These are phyloP conservation scores for Plenodomus biglobosus DNA, from an alignment of 2,329 filamentous ascomycete genomes.

Conservation along the genomic window DNA sequence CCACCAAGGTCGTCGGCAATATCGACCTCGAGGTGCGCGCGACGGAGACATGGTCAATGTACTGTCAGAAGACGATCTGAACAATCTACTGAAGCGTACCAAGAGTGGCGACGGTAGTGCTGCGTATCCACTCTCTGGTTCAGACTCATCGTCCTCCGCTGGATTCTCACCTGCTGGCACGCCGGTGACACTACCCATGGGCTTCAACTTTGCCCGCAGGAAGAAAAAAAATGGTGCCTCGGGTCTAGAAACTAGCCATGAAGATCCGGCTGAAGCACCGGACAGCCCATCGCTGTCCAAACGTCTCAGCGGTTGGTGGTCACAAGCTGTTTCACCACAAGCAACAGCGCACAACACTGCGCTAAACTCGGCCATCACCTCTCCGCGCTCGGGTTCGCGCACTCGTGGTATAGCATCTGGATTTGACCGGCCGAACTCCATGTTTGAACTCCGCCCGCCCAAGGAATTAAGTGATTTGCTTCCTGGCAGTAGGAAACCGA, in stretches of 20 bases:
- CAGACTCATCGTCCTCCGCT: constrained; percentile 35
- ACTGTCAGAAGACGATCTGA: constrained; percentile 52
- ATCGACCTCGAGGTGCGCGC: constrained; percentile 34
- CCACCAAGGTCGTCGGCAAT: constrained; percentile 56
- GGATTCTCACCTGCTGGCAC: constrained; percentile 30
- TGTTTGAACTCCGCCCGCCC: constrained; percentile 42
- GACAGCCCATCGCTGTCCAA: constrained; percentile 35
- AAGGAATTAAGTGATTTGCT: constrained; percentile 18
- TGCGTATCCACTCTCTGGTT: constrained; percentile 27
- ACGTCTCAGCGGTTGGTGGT: constrained; percentile 43
- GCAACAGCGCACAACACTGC: constrained; percentile 9
- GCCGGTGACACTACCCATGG: constrained; percentile 30
- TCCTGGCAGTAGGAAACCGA: constrained; percentile 26
- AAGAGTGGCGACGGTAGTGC: constrained; percentile 21
- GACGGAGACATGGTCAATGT: constrained; percentile 42
- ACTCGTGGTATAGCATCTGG: constrained; percentile 14
- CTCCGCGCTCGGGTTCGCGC: constrained; percentile 5
- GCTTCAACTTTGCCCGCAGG: constrained; percentile 32
- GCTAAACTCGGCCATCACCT: neutral
- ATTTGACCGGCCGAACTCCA: constrained; percentile 36
- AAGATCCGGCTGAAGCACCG: constrained; percentile 9
- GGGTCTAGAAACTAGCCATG: constrained; percentile 10
- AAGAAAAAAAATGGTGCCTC: constrained; percentile 9
- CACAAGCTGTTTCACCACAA: constrained; percentile 26
- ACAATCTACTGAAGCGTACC: constrained; percentile 41